Conservation (phyloP, 2,329 filamentous ascomycete species). For the Cadophora gregata region DNA sequence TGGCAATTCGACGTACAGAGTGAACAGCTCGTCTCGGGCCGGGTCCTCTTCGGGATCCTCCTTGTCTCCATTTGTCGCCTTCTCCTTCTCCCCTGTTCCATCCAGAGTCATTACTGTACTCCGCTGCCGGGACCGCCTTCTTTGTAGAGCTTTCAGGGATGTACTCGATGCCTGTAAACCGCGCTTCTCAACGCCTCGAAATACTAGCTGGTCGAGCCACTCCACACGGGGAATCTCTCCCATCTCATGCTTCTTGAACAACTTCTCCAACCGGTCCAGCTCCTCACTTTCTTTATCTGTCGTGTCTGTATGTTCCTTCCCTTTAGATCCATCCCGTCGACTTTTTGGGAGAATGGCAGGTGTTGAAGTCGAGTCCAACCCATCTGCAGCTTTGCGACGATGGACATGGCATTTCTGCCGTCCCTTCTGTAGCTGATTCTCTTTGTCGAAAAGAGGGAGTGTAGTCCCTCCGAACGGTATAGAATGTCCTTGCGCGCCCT, state of each 20-base stretch:
- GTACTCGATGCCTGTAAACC: constrained; percentile 68
- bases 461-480: constrained; percentile 96
- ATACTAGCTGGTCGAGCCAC: constrained; percentile 95
- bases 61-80: constrained; percentile 48
- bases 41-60: constrained; percentile 44
- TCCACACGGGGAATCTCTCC: constrained; percentile 91
- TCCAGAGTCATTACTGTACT: constrained; percentile 46
- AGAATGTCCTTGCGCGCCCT: constrained; percentile 74
- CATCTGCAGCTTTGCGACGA: constrained; percentile 83
- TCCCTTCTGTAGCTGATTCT: constrained; percentile 90
- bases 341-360: constrained; percentile 69
- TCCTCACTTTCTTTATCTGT: constrained; percentile 80
- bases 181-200: constrained; percentile 84
- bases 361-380: constrained; percentile 79
- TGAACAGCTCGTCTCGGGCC: constrained; percentile 66
- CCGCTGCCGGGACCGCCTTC: constrained; percentile 47
- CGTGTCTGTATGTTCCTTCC: constrained; percentile 50
- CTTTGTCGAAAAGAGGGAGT: constrained; percentile 86
- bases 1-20: constrained; percentile 88
- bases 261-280: constrained; percentile 83
- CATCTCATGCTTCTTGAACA: constrained; percentile 99
- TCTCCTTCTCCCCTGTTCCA: constrained; percentile 32
- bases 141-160: constrained; percentile 64
- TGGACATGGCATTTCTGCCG: constrained; percentile 90
- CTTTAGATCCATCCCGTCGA: constrained; percentile 57